phyloP scores from a whole-genome alignment of 768 basidiomycete genomes.

The Agrocybe chaxingu region DNA sequence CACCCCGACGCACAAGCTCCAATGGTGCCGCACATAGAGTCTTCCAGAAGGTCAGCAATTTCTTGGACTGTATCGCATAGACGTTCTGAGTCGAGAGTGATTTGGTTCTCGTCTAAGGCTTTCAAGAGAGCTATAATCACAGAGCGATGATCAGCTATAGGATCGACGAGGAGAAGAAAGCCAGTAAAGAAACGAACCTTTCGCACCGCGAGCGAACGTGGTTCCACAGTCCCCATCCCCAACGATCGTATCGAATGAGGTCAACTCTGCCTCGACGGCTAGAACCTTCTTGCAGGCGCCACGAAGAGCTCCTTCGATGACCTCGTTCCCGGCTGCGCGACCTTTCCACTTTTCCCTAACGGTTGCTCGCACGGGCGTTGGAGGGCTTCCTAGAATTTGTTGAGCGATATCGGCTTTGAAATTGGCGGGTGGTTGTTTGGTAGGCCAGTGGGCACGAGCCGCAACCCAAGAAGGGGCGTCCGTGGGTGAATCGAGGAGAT shows the following conservation, averaged over 20 bases:
- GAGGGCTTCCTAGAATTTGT: background rate
- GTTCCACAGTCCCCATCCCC: conserved; percentile 66
- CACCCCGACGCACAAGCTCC: conserved; percentile 39
- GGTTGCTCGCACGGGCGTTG: background rate
- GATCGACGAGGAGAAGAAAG: background rate
- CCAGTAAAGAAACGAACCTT: conserved; percentile 1
- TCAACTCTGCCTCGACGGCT: conserved; percentile 46
- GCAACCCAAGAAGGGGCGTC: conserved; percentile 41
- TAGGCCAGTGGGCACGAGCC: conserved; percentile 26
- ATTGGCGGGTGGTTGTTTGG: background rate
- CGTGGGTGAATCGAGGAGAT: conserved; percentile 39
- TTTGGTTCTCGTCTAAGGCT: conserved; percentile 2
- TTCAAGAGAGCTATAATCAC: conserved; percentile 6
- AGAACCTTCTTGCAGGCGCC: conserved; percentile 42
- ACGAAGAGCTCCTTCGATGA: conserved; percentile 22
- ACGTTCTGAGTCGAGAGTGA: conserved; percentile 19
- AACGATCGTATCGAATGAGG: conserved; percentile 54
- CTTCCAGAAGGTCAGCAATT: conserved; percentile 43
- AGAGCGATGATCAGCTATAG: background rate
- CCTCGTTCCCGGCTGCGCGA: background rate
- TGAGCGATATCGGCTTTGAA: background rate
- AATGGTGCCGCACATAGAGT: conserved; percentile 54
- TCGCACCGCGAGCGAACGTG: conserved; percentile 50
- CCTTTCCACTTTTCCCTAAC: background rate
- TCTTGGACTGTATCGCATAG: conserved; percentile 21